phyloP scores from a whole-genome alignment of 768 basidiomycete species.

The Lentinula boryana region DNA sequence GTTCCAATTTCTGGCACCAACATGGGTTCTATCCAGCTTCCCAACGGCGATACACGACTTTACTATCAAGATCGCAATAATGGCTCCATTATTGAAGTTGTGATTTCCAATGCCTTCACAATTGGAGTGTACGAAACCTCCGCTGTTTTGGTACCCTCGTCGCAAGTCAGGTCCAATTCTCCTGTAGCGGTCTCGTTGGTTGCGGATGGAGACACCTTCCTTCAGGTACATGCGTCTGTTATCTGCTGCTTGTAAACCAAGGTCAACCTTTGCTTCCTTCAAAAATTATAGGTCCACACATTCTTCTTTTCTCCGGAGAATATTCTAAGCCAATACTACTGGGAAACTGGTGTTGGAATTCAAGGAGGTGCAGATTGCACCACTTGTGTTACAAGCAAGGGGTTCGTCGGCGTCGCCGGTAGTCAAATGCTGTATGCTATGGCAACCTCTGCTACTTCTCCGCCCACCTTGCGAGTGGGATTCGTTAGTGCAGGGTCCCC shows the following conservation, averaged over 20 bases:
- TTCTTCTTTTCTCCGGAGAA: conserved; percentile 1
- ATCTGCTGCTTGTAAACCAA: not conserved
- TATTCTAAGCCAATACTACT: not conserved
- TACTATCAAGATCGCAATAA: not conserved
- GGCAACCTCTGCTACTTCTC: not conserved
- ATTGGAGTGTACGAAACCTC: not conserved
- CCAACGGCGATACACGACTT: conserved; percentile 1
- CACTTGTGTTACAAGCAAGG: not conserved
- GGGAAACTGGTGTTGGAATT: not conserved
- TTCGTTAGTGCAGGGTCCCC: not conserved
- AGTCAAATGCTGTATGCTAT: not conserved
- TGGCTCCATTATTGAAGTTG: not conserved
- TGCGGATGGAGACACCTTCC: not conserved
- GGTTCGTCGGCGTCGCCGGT: not conserved
- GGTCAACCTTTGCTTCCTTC: not conserved
- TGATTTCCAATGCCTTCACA: not conserved
- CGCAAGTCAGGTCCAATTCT: not conserved
- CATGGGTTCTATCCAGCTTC: not conserved
- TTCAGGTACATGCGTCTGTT: not conserved
- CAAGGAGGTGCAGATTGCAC: not conserved
- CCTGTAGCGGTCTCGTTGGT: not conserved
- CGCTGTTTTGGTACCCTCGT: not conserved
- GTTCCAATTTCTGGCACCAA: not conserved
- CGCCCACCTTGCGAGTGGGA: not conserved
- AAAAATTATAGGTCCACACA: not conserved